Evolutionary conservation across 1,284 basidiomycete species (phyloP).

Genomic region (Cryptococcus neoformans): DNA sequence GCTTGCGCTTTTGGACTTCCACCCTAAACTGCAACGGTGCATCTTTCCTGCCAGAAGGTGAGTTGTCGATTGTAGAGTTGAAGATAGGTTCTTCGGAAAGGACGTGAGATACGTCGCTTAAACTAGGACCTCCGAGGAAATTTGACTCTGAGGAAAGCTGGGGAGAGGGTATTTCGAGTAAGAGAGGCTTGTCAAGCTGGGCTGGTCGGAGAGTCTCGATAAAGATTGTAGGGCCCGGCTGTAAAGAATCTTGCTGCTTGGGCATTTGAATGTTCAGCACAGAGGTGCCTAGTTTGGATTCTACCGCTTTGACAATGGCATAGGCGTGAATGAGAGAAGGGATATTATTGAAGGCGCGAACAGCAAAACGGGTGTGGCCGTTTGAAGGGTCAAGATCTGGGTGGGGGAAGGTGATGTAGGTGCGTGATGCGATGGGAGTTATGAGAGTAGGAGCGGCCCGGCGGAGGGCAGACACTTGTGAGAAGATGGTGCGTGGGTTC

Average conservation of each 20-base stretch:
- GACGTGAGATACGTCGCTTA: slow-evolving; percentile 12
- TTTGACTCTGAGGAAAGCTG: slow-evolving; percentile 4
- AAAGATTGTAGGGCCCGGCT: slow-evolving; percentile 12
- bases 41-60: background rate
- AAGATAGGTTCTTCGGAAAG: background rate
- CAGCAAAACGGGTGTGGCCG: slow-evolving; percentile 18
- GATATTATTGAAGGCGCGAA: slow-evolving; percentile 17
- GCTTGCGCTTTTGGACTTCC: background rate
- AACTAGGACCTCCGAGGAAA: slow-evolving; percentile 18
- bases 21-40: background rate
- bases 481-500: slow-evolving; percentile 9
- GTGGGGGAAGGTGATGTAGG: slow-evolving; percentile 23
- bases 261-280: slow-evolving; percentile 21
- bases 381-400: slow-evolving; percentile 18
- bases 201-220: slow-evolving; percentile 26
- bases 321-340: slow-evolving; percentile 23
- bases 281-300: slow-evolving; percentile 23
- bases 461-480: slow-evolving; percentile 4
- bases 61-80: background rate
- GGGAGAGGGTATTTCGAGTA: slow-evolving; percentile 32
- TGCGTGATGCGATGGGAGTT: background rate
- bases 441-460: background rate
- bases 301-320: slow-evolving; percentile 29
- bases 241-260: slow-evolving; percentile 23
- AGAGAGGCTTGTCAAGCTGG: slow-evolving; percentile 19